Percentiles rank a stretch among this genome's conserved stretches.
These are phyloP conservation scores for Tetrapisispora fleetii DNA, from an alignment of 805 yeast genomes.

Conservation along the genomic window DNA sequence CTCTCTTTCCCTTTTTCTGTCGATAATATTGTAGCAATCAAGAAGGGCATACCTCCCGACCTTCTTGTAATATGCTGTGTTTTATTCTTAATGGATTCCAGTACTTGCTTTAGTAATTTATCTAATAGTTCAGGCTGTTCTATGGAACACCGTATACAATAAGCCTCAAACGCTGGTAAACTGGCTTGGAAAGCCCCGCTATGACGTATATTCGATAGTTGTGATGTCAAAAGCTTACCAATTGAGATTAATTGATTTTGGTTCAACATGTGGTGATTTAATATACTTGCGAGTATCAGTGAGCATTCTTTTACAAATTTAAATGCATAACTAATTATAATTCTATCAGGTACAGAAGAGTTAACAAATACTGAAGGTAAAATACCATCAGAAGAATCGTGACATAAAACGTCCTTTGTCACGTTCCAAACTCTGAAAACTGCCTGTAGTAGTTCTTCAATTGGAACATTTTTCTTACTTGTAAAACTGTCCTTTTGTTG, in stretches of 20 bases:
- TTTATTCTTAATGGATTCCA: slow-evolving; percentile 42
- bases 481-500: slow-evolving; percentile 6
- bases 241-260: slow-evolving; percentile 19
- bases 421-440: slow-evolving; percentile 25
- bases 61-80: slow-evolving; percentile 74
- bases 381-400: slow-evolving; percentile 65
- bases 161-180: slow-evolving; percentile 64
- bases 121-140: slow-evolving; percentile 34
- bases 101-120: slow-evolving; percentile 50
- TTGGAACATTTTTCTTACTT: slow-evolving; percentile 2
- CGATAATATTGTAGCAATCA: slow-evolving; percentile 65
- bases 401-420: slow-evolving; percentile 40
- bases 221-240: slow-evolving; percentile 52
- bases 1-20: slow-evolving; percentile 33
- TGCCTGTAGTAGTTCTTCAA: slow-evolving; percentile 1
- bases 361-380: slow-evolving; percentile 39
- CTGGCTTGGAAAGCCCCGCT: slow-evolving; percentile 89
- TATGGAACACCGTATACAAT: slow-evolving; percentile 48
- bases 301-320: slow-evolving; percentile 74
- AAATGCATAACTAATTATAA: slow-evolving; percentile 65
- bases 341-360: slow-evolving; percentile 33
- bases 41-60: slow-evolving; percentile 84
- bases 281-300: slow-evolving; percentile 37
- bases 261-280: slow-evolving; percentile 27
- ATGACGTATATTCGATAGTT: slow-evolving; percentile 68